phyloP scores from a whole-genome alignment of 805 yeast species.

The Priceomyces melissophilus region DNA sequence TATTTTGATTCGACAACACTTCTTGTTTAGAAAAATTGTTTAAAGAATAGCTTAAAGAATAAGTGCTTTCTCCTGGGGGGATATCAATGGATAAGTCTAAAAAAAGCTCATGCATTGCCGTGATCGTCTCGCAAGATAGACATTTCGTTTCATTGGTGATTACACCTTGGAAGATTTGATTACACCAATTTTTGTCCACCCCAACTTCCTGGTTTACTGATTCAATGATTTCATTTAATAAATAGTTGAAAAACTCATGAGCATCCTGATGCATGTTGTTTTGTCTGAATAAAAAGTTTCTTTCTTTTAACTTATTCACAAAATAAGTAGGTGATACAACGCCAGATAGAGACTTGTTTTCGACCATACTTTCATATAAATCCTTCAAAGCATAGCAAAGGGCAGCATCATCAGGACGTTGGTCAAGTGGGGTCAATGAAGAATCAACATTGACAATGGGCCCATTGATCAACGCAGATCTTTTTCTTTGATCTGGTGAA shows the following conservation, averaged over 20 bases:
- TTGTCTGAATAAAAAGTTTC: constrained; percentile 80
- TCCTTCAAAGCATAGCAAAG: constrained; percentile 69
- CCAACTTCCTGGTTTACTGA: constrained; percentile 45
- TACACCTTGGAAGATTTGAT: constrained; percentile 76
- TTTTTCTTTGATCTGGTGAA: constrained; percentile 68
- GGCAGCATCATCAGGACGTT: constrained; percentile 26
- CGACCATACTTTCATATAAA: constrained; percentile 78
- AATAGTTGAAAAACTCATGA: constrained; percentile 88
- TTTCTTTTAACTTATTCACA: constrained; percentile 71
- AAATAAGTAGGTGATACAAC: constrained; percentile 80
- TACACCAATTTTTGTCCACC: constrained; percentile 47
- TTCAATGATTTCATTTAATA: constrained; percentile 66
- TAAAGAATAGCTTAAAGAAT: constrained; percentile 72
- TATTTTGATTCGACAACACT: constrained; percentile 79
- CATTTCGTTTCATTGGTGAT: constrained; percentile 87
- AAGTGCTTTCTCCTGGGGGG: constrained; percentile 53
- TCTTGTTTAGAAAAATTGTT: constrained; percentile 84
- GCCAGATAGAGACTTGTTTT: constrained; percentile 65
- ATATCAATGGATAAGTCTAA: constrained; percentile 84
- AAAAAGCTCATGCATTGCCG: constrained; percentile 81
- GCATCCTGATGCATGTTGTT: constrained; percentile 96
- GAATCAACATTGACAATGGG: constrained; percentile 83
- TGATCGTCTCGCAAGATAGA: constrained; percentile 78
- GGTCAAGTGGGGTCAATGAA: constrained; percentile 44
- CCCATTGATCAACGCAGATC: constrained; percentile 73